A percentile compares a stretch with the other conserved stretches of the same genome.
These are phyloP conservation scores for Glutinoglossum americanum DNA, from an alignment of 495 filamentous ascomycete genomes.

Conservation along the genomic window DNA sequence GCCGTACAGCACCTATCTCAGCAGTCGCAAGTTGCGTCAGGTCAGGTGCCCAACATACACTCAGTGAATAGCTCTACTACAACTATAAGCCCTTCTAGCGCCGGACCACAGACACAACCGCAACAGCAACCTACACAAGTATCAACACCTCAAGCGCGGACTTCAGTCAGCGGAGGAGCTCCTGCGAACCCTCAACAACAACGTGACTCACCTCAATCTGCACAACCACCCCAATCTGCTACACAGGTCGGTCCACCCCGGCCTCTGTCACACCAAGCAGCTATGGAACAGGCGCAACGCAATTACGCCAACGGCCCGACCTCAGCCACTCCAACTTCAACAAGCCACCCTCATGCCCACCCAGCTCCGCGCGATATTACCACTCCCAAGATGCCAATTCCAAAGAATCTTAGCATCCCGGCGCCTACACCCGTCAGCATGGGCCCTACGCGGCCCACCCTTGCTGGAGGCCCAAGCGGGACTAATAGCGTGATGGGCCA, in stretches of 20 bases:
- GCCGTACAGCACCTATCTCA: not conserved
- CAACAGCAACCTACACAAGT: constrained; percentile 9
- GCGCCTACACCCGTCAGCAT: constrained; percentile 50
- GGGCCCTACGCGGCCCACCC: constrained; percentile 51
- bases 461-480: constrained; percentile 49
- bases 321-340: constrained; percentile 12
- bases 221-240: constrained; percentile 9
- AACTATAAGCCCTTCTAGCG: not conserved
- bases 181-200: not conserved
- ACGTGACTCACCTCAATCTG: constrained; percentile 15
- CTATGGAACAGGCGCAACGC: constrained; percentile 35
- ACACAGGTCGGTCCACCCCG: constrained; percentile 28
- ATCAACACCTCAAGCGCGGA: not conserved
- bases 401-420: constrained; percentile 50
- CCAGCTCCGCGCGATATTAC: constrained; percentile 12
- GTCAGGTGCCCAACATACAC: not conserved
- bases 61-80: not conserved
- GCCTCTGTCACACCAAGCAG: constrained; percentile 39
- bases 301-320: constrained; percentile 26
- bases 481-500: constrained; percentile 64
- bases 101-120: not conserved
- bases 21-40: not conserved
- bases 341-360: constrained; percentile 18
- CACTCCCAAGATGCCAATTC: constrained; percentile 40
- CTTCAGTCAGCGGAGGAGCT: not conserved